phyloP scores from a whole-genome alignment of 306 rosid genomes.

The Cercis canadensis region DNA sequence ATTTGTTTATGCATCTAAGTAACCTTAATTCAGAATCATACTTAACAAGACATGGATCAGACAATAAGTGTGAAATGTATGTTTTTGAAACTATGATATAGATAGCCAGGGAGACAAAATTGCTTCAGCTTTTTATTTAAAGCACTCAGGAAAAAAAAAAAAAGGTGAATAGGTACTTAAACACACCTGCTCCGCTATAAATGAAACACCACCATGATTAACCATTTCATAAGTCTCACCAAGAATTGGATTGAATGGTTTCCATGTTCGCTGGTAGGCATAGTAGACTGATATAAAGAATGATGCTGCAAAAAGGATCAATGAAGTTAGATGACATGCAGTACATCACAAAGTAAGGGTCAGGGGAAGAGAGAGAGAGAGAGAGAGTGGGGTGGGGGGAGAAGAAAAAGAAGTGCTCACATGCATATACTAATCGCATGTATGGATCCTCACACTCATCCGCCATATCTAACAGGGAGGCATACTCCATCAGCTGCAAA shows the following conservation, averaged over 20 bases:
- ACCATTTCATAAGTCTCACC: slow-evolving; percentile 81
- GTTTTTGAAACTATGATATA: no score
- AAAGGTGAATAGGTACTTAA: slow-evolving; percentile 1
- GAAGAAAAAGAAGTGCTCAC: slow-evolving; percentile 44
- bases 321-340: neutral
- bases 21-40: no score
- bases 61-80: no score
- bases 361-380: neutral
- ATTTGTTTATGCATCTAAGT: no score
- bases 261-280: slow-evolving; percentile 79
- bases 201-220: slow-evolving; percentile 64
- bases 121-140: no score
- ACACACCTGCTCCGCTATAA: slow-evolving; percentile 73
- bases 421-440: slow-evolving; percentile 67
- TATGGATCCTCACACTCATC: slow-evolving; percentile 84
- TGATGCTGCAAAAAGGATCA: slow-evolving; percentile 58
- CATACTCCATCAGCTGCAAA: slow-evolving; percentile 78
- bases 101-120: no score
- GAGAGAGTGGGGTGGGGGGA: neutral
- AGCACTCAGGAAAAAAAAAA: no score
- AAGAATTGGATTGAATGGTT: slow-evolving; percentile 82
- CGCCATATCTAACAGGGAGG: slow-evolving; percentile 71
- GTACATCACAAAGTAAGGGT: slow-evolving; percentile 5
- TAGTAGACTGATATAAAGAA: slow-evolving; percentile 76
- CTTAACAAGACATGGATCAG: no score